Conservation (phyloP, 306 rosid species). For the Citrullus colocynthis region DNA sequence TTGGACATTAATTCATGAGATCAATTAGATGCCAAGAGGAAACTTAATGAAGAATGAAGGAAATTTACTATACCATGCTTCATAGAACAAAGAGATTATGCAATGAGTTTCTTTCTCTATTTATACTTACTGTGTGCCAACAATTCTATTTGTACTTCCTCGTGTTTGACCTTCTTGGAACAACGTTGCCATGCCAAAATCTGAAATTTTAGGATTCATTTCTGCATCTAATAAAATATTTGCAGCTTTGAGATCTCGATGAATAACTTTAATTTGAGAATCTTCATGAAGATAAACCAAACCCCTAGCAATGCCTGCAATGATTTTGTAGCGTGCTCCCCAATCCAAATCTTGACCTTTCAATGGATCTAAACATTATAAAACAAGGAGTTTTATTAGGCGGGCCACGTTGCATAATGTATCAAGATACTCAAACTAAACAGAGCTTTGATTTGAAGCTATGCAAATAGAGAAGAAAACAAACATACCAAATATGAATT, state of each 20-base stretch:
- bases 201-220: constrained; percentile 16
- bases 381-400: background rate
- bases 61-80: background rate
- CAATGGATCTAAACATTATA: background rate
- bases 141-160: background rate
- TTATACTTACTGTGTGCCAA: constrained; percentile 1
- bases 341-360: constrained; percentile 3
- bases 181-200: constrained; percentile 12
- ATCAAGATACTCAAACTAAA: background rate
- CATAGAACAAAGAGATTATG: background rate
- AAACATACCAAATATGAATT: constrained; percentile 7
- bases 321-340: constrained; percentile 5
- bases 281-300: constrained; percentile 17
- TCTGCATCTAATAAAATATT: constrained; percentile 12
- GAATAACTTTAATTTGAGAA: constrained; percentile 4
- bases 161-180: constrained; percentile 1
- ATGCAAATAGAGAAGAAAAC: background rate
- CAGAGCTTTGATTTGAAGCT: background rate
- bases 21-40: background rate
- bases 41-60: background rate
- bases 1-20: background rate
- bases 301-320: constrained; percentile 10
- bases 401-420: background rate
- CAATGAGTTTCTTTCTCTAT: background rate
- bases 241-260: constrained; percentile 1